phyloP scores from a whole-genome alignment of 2,329 filamentous ascomycete genomes.

The Xylariaceae sp. region DNA sequence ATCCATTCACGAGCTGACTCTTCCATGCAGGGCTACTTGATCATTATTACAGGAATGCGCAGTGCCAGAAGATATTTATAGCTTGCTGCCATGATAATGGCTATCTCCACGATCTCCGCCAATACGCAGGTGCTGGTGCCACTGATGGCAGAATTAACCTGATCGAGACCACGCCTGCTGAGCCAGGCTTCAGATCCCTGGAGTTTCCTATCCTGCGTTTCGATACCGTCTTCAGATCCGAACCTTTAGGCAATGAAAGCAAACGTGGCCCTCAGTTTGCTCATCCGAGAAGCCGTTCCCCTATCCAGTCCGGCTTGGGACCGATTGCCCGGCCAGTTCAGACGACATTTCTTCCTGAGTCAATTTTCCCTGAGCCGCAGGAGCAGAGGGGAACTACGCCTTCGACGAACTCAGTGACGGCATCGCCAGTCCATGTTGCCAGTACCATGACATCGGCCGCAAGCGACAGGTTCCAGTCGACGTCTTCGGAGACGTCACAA shows the following conservation, averaged over 20 bases:
- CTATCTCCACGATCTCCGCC: conserved; percentile 34
- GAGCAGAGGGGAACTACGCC: conserved; percentile 8
- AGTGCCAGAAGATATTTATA: conserved; percentile 34
- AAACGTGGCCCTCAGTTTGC: conserved; percentile 22
- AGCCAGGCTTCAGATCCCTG: conserved; percentile 31
- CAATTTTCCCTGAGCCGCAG: conserved; percentile 17
- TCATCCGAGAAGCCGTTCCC: conserved; percentile 22
- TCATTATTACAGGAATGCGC: conserved; percentile 33
- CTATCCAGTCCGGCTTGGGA: conserved; percentile 19
- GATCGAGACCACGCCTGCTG: conserved; percentile 33
- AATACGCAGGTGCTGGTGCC: conserved; percentile 28
- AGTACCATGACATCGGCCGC: conserved; percentile 7
- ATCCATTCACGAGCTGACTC: conserved; percentile 12
- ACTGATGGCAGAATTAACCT: conserved; percentile 27
- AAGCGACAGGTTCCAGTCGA: conserved; percentile 7
- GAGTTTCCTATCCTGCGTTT: conserved; percentile 32
- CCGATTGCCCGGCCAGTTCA: conserved; percentile 26
- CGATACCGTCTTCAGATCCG: conserved; percentile 30
- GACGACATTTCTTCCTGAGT: conserved; percentile 13
- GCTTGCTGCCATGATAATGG: conserved; percentile 35
- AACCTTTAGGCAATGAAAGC: conserved; percentile 31
- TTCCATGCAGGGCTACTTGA: conserved; percentile 30
- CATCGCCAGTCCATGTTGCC: conserved; percentile 12
- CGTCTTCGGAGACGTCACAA: conserved; percentile 6
- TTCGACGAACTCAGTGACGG: conserved; percentile 9